A percentile compares a stretch with the other conserved stretches of the same genome.
Evolutionary conservation across 2,329 filamentous ascomycete genomes (phyloP).

Genomic region (Colletotrichum aenigma): DNA sequence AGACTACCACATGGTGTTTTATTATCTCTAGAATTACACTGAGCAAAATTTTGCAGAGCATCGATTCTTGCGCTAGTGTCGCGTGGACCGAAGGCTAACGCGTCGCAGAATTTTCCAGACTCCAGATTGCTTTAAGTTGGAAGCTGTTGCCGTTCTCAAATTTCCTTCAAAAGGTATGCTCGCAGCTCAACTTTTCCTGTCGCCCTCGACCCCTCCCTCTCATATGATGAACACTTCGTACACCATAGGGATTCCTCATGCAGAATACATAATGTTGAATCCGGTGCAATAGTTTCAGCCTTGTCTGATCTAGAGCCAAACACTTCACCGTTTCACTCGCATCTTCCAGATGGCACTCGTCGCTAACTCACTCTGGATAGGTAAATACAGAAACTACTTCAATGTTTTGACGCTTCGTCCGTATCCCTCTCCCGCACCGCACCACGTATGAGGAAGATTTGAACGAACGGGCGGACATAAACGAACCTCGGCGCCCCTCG

Average conservation of each 20-base stretch:
- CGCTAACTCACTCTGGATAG: constrained; percentile 46
- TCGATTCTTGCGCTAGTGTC: not conserved
- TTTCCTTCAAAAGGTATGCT: constrained; percentile 13
- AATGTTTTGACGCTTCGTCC: not conserved
- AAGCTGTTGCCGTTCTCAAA: constrained; percentile 32
- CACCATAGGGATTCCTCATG: constrained; percentile 71
- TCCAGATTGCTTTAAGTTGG: constrained; percentile 46
- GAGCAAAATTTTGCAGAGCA: constrained; percentile 46
- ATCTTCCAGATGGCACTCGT: constrained; percentile 21
- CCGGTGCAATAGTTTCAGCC: constrained; percentile 68
- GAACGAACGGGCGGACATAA: constrained; percentile 76
- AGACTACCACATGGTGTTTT: constrained; percentile 61
- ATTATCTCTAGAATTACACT: constrained; percentile 59
- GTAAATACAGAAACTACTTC: constrained; percentile 34
- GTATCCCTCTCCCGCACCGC: constrained; percentile 19
- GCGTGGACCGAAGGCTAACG: not conserved
- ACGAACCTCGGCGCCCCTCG: constrained; percentile 54
- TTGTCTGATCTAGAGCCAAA: constrained; percentile 62
- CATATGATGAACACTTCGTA: constrained; percentile 64
- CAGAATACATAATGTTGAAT: constrained; percentile 70
- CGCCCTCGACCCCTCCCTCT: constrained; percentile 27
- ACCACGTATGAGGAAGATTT: constrained; percentile 62
- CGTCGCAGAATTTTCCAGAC: not conserved
- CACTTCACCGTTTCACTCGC: constrained; percentile 24
- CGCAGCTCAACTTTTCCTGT: not conserved